Evolutionary conservation across 2,329 filamentous ascomycete genomes (phyloP).

Genomic region (Diaporthe vexans): DNA sequence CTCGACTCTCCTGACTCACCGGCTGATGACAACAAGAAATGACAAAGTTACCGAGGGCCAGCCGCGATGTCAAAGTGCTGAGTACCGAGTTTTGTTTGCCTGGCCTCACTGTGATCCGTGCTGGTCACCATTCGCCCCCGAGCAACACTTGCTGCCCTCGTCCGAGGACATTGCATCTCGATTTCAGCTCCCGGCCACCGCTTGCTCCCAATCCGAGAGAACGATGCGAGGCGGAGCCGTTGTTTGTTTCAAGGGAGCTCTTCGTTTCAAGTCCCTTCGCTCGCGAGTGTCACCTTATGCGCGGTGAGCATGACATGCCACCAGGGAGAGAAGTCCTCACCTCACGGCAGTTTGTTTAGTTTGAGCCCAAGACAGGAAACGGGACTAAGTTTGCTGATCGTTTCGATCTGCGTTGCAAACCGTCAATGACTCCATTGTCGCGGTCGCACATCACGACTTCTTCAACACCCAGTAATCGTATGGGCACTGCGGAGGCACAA

Average conservation of each 20-base stretch:
- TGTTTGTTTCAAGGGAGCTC: slow-evolving; percentile 37
- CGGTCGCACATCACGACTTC: slow-evolving; percentile 9
- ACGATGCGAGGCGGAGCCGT: slow-evolving; percentile 21
- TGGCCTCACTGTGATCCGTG: slow-evolving; percentile 17
- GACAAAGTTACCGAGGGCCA: background rate
- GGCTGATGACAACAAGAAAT: background rate
- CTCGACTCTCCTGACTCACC: slow-evolving; percentile 21
- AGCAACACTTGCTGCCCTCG: background rate
- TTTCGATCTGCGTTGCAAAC: slow-evolving; percentile 30
- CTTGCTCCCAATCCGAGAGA: slow-evolving; percentile 14
- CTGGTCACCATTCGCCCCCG: background rate
- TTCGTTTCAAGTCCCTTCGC: slow-evolving; percentile 33
- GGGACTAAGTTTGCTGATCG: slow-evolving; percentile 16
- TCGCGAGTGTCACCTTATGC: slow-evolving; percentile 9
- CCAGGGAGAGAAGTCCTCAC: background rate
- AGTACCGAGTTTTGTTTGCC: slow-evolving; percentile 10
- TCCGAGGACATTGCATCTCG: slow-evolving; percentile 17
- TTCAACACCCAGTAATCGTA: background rate
- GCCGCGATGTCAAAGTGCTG: slow-evolving; percentile 4
- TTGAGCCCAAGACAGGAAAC: slow-evolving; percentile 1
- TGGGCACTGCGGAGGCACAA: background rate
- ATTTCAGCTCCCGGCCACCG: slow-evolving; percentile 5
- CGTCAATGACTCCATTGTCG: slow-evolving; percentile 12
- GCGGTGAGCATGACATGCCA: background rate
- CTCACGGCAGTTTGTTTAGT: slow-evolving; percentile 17